Conservation (phyloP, 2,329 filamentous ascomycete species). For the Nemania abortiva region DNA sequence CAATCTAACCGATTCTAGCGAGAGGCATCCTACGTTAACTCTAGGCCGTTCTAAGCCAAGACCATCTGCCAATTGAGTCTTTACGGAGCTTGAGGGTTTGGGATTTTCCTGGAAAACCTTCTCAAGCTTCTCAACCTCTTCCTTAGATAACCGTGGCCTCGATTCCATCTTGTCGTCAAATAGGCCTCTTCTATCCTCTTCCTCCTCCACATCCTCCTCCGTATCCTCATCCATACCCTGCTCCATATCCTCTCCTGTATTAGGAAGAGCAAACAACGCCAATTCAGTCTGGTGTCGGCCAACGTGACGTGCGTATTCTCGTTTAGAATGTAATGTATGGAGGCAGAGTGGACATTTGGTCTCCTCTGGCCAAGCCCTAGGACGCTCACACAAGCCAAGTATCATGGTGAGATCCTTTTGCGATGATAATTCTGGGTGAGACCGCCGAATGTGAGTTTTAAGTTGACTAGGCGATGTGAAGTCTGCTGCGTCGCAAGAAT, state of each 20-base stretch:
- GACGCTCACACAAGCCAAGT: constrained; percentile 7
- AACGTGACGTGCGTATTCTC: constrained; percentile 24
- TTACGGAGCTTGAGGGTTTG: constrained; percentile 72
- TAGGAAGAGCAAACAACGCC: constrained; percentile 26
- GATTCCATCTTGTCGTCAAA: constrained; percentile 52
- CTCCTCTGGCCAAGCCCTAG: constrained; percentile 11
- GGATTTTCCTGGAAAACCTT: constrained; percentile 73
- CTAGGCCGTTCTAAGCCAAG: constrained; percentile 73
- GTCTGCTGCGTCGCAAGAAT: constrained; percentile 18
- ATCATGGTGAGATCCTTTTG: constrained; percentile 7
- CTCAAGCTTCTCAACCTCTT: constrained; percentile 78
- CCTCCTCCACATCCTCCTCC: too few relatives aligned
- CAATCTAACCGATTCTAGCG: not conserved
- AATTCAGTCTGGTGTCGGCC: constrained; percentile 25
- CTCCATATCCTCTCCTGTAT: not conserved
- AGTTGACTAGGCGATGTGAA: constrained; percentile 4
- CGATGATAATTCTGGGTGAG: constrained; percentile 3
- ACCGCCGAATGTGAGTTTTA: constrained; percentile 10
- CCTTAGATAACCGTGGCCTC: constrained; percentile 74
- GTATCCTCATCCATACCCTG: too few relatives aligned
- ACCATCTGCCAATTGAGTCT: constrained; percentile 70
- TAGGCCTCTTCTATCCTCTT: constrained; percentile 32
- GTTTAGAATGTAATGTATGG: constrained; percentile 4
- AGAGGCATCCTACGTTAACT: constrained; percentile 66
- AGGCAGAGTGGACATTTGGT: constrained; percentile 11